Evolutionary conservation across 2,329 filamentous ascomycete species (phyloP).

Genomic region (Phaeoacremonium minimum): DNA sequence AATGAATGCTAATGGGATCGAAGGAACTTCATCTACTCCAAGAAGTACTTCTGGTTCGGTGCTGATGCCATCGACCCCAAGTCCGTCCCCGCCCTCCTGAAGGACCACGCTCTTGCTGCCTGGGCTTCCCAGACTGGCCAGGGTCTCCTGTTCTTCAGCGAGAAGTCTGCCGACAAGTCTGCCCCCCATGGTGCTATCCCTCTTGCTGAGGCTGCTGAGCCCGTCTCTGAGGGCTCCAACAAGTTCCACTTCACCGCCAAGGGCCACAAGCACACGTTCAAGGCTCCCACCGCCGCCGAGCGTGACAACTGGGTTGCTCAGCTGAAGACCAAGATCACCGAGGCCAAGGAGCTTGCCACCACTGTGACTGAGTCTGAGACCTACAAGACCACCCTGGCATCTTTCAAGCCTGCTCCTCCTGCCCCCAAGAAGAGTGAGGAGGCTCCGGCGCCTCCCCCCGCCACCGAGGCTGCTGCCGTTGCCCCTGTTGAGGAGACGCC

Average conservation of each 20-base stretch:
- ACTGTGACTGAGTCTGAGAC: slow-evolving; percentile 72
- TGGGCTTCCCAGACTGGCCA: slow-evolving; percentile 95
- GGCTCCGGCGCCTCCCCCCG: slow-evolving; percentile 25
- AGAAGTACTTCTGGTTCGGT: slow-evolving; percentile 90
- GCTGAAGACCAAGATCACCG: slow-evolving; percentile 74
- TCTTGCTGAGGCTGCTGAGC: slow-evolving; percentile 64
- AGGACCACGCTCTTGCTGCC: slow-evolving; percentile 76
- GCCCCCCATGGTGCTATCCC: slow-evolving; percentile 78
- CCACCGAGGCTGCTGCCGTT: slow-evolving; percentile 22
- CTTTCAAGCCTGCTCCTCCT: slow-evolving; percentile 47
- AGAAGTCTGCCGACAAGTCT: slow-evolving; percentile 77
- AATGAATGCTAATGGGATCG: no score
- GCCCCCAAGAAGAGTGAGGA: slow-evolving; percentile 35
- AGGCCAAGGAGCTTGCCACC: slow-evolving; percentile 78
- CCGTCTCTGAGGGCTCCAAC: slow-evolving; percentile 68
- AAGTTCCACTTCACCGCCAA: slow-evolving; percentile 85
- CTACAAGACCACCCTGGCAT: slow-evolving; percentile 84
- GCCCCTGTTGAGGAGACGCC: slow-evolving; percentile 26
- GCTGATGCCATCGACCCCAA: slow-evolving; percentile 69
- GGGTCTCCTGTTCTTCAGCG: slow-evolving; percentile 88
- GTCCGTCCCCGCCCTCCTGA: slow-evolving; percentile 72
- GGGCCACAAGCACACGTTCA: slow-evolving; percentile 91
- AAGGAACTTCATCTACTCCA: slow-evolving; percentile 84
- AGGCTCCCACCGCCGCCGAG: slow-evolving; percentile 69
- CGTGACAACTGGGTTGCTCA: slow-evolving; percentile 90